Evolutionary conservation across 495 filamentous ascomycete species (phyloP).

Genomic region (Podospora comata): DNA sequence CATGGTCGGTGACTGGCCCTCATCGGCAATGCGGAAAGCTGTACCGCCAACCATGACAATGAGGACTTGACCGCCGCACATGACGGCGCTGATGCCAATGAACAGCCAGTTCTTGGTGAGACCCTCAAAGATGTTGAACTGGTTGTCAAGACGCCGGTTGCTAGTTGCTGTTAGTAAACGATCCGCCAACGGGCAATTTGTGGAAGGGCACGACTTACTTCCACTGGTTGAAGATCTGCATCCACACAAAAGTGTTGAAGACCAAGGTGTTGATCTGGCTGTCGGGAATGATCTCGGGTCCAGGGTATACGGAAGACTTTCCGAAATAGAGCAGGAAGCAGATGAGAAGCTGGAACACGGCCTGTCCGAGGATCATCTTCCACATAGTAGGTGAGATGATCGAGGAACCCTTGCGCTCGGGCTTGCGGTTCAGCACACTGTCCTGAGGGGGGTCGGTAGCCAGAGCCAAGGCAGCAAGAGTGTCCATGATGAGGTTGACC

Average conservation of each 20-base stretch:
- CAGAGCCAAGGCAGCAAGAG: constrained; percentile 79
- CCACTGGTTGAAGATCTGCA: constrained; percentile 96
- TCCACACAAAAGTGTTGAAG: constrained; percentile 95
- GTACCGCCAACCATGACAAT: constrained; percentile 73
- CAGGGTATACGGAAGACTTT: constrained; percentile 57
- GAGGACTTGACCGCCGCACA: constrained; percentile 75
- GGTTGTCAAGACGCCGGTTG: constrained; percentile 84
- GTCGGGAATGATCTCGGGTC: constrained; percentile 35
- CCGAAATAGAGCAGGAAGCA: constrained; percentile 80
- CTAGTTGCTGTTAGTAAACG: constrained; percentile 34
- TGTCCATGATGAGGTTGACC: constrained; percentile 95
- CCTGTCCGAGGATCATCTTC: constrained; percentile 92
- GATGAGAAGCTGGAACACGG: constrained; percentile 74
- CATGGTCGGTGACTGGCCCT: constrained; percentile 57
- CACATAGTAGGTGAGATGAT: constrained; percentile 86
- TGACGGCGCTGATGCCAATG: constrained; percentile 73
- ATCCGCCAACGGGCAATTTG: background rate
- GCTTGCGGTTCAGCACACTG: constrained; percentile 75
- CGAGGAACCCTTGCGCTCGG: constrained; percentile 71
- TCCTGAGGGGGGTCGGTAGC: constrained; percentile 81
- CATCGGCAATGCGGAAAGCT: constrained; percentile 66
- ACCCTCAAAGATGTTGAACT: constrained; percentile 86
- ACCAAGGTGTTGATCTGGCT: constrained; percentile 67
- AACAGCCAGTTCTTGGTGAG: constrained; percentile 77
- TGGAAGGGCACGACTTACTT: constrained; percentile 55